Base-by-base conservation (phyloP, 2,329 filamentous ascomycete species). In the Diaporthe capsici region DNA sequence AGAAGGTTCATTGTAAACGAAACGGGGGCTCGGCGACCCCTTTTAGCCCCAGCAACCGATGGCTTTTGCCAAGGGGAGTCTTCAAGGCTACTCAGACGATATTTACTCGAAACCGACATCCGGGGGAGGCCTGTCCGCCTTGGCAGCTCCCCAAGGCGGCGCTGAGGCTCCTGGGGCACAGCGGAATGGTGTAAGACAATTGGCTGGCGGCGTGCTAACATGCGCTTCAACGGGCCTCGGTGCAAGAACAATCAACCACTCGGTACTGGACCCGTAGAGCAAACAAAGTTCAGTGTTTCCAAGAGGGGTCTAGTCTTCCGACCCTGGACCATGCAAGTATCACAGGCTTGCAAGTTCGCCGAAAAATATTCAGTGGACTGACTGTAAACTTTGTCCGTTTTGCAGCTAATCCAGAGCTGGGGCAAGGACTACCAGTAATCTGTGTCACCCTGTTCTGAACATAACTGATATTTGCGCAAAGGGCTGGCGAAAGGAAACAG, bases 151-250 rank as follows among this genome's bases (percentile, higher is more conserved):
- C 63, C 28, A 51, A 25, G 28, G 31, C 28, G 63, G 28, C 44
- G 47, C 53, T 68, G 63, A 34, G 47, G 63, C 63, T 39, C 31
- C 28, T 12, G 1, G 31, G 6, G 31, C 44, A 51, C 13, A 53
- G 25, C 25, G 47, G 31, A 68, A 68, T 17, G 44, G 63, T 68
- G 63, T 53, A 68, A 68, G 63, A 68, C 47, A 65, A 65, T 65
- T 65, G 60, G 60, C 39, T 31, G 22, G 60, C 39, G 4, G 39
- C 25, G n/a, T 47, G n/a, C 44, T 12, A 34, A 68, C 12, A 25
- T 53, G 44, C 28, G 63, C 39, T 68, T 53, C 20, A 25, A 25
- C 44, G 63, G 44, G 31, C 20, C 44, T 68, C 47, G 47, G 63
- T 25, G 63, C 47, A 37, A 53, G 8, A 68, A 20, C 22, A 39